These are phyloP conservation scores for Neonectria sp. DNA, from an alignment of 2,329 filamentous ascomycete species.

Conservation along the genomic window DNA sequence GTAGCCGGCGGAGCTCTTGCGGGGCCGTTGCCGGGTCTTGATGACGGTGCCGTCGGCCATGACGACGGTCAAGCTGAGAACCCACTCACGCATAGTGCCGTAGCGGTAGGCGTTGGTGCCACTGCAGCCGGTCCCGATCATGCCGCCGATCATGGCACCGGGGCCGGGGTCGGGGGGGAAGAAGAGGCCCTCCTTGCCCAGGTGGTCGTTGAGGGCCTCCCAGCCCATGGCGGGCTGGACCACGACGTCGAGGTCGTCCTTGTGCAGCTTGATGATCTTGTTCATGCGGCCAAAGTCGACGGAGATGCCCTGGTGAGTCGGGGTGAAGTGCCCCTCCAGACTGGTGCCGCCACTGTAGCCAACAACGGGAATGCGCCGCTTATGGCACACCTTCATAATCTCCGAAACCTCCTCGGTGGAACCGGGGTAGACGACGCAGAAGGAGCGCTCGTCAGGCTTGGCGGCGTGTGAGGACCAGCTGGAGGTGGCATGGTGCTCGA, in stretches of 20 bases:
- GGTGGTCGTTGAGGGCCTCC: slow-evolving; percentile 86
- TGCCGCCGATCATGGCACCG: slow-evolving; percentile 92
- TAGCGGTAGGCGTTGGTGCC: slow-evolving; percentile 95
- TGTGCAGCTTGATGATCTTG: slow-evolving; percentile 82
- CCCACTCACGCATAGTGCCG: slow-evolving; percentile 96
- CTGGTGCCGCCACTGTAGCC: slow-evolving; percentile 91
- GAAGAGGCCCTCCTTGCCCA: slow-evolving; percentile 83
- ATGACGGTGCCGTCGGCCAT: slow-evolving; percentile 92
- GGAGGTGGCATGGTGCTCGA: slow-evolving; percentile 71
- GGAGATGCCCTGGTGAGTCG: slow-evolving; percentile 86
- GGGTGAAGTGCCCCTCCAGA: slow-evolving; percentile 89
- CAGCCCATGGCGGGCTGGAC: slow-evolving; percentile 89
- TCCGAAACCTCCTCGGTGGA: slow-evolving; percentile 87
- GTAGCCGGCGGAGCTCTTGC: slow-evolving; percentile 93
- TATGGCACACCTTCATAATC: slow-evolving; percentile 91
- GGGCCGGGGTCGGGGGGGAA: slow-evolving; percentile 94
- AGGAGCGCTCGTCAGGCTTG: slow-evolving; percentile 66
- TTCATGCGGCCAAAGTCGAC: slow-evolving; percentile 92
- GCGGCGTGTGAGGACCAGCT: slow-evolving; percentile 74
- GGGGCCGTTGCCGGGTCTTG: slow-evolving; percentile 88
- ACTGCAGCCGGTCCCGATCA: slow-evolving; percentile 81
- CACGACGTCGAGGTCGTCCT: slow-evolving; percentile 82
- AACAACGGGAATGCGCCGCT: slow-evolving; percentile 85
- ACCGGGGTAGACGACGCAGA: slow-evolving; percentile 82
- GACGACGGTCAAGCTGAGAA: slow-evolving; percentile 87